Conservation (phyloP, 768 basidiomycete genomes). For the Xanthoconium purpureum region DNA sequence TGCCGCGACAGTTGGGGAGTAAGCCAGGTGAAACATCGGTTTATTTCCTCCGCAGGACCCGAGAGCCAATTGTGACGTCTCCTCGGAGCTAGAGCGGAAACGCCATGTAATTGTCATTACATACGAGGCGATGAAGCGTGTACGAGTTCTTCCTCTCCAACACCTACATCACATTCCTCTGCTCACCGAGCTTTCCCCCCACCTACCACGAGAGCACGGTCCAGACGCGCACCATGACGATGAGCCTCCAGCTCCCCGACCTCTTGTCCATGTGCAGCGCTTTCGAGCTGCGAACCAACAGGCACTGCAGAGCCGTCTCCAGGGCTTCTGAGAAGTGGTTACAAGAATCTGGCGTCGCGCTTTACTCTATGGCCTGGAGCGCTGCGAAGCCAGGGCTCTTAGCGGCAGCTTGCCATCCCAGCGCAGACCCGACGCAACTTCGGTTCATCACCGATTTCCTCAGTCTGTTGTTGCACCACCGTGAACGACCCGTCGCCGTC, state of each 20-base stretch:
- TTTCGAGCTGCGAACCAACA: constrained; percentile 29
- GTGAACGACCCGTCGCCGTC: constrained; percentile 25
- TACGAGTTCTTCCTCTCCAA: constrained; percentile 4
- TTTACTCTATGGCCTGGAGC: constrained; percentile 23
- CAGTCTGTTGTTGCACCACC: constrained; percentile 40
- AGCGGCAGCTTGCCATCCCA: constrained; percentile 58
- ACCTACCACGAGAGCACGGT: background rate
- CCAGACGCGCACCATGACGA: constrained; percentile 12
- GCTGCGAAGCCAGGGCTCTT: constrained; percentile 47
- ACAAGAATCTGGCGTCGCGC: constrained; percentile 16
- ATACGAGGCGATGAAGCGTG: constrained; percentile 4
- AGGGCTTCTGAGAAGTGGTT: constrained; percentile 31
- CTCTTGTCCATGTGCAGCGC: constrained; percentile 22
- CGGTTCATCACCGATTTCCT: constrained; percentile 50
- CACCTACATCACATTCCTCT: constrained; percentile 1
- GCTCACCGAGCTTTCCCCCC: background rate
- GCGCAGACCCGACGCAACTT: constrained; percentile 55
- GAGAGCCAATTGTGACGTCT: background rate
- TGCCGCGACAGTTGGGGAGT: background rate
- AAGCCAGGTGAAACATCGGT: constrained; percentile 6
- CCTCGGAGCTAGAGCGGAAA: constrained; percentile 21
- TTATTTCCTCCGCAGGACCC: background rate
- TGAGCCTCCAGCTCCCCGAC: constrained; percentile 33
- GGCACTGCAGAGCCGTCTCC: constrained; percentile 28
- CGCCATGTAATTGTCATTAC: constrained; percentile 10